Evolutionary conservation across 2,329 filamentous ascomycete species (phyloP), one percentile per base, ranked within the genome.

Genomic region (Fusarium brachygibbosum): DNA sequence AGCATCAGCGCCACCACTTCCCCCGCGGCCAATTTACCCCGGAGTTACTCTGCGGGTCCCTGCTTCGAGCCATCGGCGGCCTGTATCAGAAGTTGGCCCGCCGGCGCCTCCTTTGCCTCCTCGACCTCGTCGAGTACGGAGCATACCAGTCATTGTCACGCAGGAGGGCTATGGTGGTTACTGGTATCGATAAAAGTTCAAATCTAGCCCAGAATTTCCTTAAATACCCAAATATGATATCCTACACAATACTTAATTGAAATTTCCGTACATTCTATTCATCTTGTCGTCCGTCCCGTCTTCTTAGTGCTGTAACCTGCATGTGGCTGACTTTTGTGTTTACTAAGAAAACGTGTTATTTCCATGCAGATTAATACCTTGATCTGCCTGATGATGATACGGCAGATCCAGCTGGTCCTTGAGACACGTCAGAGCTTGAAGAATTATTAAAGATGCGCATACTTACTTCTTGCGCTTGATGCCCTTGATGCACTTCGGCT

Each of bases 121-220:
- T 42, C 68, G 75, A 37, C 75, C 60, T 51, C 72, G 65, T 60
- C 70, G 73, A 23, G 61, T 68, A 55, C 69, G 59, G 16, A 77
- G 76, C 31, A 71, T 76, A 60, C 75, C 76, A 6, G 65, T 76
- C 25, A 75, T 79, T 32, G 68, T 76, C 13, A 69, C 77, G 41
- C 71, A 78, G 58, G 75, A 77, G 51, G 66, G 55, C 48, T 59
- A 64, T 51, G 55, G 62, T 56, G 54, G 72, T 65, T 48, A 60
- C 44, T 66, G 67, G 50, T 68, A 68, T 51, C 67, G 52, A 70
- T 74, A 60, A 74, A 63, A 50, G 40, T 31, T 44, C 55, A 54
- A 54, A 44, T 53, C 58, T 58, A 57, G 55, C 53, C 58, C 51
- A 41, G 31, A 31, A 51, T 59, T 58, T 53, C 48, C 62, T 69